These are phyloP conservation scores for Beta corolliflora DNA, from an alignment of 179 eudicot genomes.

Conservation along the genomic window DNA sequence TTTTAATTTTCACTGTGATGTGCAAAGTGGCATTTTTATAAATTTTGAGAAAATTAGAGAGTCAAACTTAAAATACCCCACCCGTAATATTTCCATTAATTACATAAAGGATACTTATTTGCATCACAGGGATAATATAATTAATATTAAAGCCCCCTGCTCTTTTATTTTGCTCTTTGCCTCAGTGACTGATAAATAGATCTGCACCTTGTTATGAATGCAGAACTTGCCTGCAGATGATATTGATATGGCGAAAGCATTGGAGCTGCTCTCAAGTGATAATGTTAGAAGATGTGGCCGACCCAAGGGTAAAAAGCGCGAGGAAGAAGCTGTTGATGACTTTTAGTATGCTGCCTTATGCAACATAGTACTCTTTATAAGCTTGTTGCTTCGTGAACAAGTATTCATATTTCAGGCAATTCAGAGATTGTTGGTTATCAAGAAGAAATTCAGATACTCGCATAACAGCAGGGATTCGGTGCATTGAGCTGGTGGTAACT, in stretches of 20 bases:
- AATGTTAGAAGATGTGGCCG: slow-evolving; percentile 64
- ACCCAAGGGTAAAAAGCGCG: slow-evolving; percentile 49
- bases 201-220: slow-evolving; percentile 5
- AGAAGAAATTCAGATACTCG: neutral
- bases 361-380: neutral
- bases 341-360: slow-evolving; percentile 15
- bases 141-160: too few species aligned
- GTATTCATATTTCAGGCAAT: neutral
- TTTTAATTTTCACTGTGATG: too few species aligned
- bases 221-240: slow-evolving; percentile 57
- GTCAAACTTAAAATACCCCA: too few species aligned
- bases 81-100: too few species aligned
- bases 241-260: slow-evolving; percentile 66
- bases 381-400: slow-evolving; percentile 8
- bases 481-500: neutral
- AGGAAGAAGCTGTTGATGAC: slow-evolving; percentile 48
- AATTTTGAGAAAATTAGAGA: too few species aligned
- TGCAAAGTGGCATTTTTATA: too few species aligned
- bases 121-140: too few species aligned
- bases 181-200: neutral
- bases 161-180: neutral
- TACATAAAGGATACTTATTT: too few species aligned
- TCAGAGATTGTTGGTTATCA: neutral
- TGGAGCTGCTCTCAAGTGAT: slow-evolving; percentile 53
- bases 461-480: neutral